phyloP scores from a whole-genome alignment of 768 basidiomycete genomes.

The Kwoniella botswanensis region DNA sequence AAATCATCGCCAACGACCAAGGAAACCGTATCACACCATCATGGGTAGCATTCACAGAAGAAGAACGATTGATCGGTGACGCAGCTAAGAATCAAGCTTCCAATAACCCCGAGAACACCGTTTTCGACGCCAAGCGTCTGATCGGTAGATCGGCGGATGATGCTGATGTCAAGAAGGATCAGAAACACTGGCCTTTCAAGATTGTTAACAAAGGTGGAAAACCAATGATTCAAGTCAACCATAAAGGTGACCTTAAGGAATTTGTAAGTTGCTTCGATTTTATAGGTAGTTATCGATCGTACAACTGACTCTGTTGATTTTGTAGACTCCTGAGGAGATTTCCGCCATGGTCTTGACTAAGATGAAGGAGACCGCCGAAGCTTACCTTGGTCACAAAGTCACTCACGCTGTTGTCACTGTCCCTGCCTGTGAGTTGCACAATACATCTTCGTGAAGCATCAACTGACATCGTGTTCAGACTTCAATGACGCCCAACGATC shows the following conservation, averaged over 20 bases:
- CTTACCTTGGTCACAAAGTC: conserved; percentile 69
- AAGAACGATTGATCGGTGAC: conserved; percentile 87
- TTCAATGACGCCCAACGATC: conserved; percentile 99
- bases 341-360: conserved; percentile 70
- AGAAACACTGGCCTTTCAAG: conserved; percentile 63
- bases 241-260: conserved; percentile 66
- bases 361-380: conserved; percentile 75
- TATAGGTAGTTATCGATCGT: not conserved
- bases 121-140: conserved; percentile 95
- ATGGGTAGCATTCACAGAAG: conserved; percentile 80
- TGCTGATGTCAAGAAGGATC: conserved; percentile 61
- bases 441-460: not conserved
- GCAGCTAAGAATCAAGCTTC: conserved; percentile 95
- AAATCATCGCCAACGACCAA: conserved; percentile 88
- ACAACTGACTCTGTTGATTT: conserved; percentile 10
- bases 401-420: conserved; percentile 71
- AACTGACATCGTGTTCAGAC: conserved; percentile 59
- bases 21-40: conserved; percentile 88
- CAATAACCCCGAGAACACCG: conserved; percentile 88
- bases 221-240: conserved; percentile 63
- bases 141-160: conserved; percentile 87
- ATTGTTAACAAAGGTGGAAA: conserved; percentile 59
- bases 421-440: conserved; percentile 68
- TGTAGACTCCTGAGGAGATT: conserved; percentile 68
- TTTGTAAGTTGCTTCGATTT: conserved; percentile 45